phyloP scores from a whole-genome alignment of 2,329 filamentous ascomycete genomes.

The Basipetospora chlamydospora region DNA sequence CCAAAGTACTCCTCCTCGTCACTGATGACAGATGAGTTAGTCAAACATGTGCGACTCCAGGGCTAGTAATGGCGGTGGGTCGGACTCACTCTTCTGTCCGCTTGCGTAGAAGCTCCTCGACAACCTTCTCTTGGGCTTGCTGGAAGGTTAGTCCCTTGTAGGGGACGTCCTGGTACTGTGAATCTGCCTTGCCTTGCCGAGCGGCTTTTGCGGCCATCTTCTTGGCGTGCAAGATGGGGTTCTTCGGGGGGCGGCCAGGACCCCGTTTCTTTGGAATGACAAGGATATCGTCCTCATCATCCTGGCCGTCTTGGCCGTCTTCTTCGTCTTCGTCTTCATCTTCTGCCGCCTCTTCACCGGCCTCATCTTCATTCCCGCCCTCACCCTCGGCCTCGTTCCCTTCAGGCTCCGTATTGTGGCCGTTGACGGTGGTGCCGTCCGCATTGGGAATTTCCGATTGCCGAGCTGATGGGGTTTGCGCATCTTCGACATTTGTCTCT shows the following conservation, averaged over 20 bases:
- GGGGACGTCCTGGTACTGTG: constrained; percentile 38
- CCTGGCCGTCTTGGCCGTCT: constrained; percentile 15
- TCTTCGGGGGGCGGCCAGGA: constrained; percentile 9
- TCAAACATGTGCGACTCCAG: not conserved
- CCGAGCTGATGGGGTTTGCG: constrained; percentile 2
- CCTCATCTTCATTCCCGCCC: constrained; percentile 12
- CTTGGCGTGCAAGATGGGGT: constrained; percentile 12
- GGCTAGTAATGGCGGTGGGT: no score
- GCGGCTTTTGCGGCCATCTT: constrained; percentile 8
- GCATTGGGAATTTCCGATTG: constrained; percentile 13
- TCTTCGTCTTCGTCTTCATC: constrained; percentile 16
- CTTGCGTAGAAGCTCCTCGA: constrained; percentile 58
- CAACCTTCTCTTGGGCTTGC: constrained; percentile 72
- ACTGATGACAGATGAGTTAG: constrained; percentile 28
- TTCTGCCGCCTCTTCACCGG: constrained; percentile 17
- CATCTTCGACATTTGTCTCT: constrained; percentile 15
- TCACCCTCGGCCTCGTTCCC: constrained; percentile 16
- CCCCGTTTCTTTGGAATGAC: constrained; percentile 3
- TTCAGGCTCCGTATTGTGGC: constrained; percentile 20
- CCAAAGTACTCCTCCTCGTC: constrained; percentile 55
- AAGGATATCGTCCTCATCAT: constrained; percentile 12
- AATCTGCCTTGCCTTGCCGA: constrained; percentile 26
- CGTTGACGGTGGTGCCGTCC: no score
- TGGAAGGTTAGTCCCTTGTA: constrained; percentile 68
- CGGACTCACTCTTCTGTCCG: constrained; percentile 50